Evolutionary conservation across 148 eudicot genomes (phyloP), one percentile per base, ranked within the genome.

Genomic region (Diospyros lotus): DNA sequence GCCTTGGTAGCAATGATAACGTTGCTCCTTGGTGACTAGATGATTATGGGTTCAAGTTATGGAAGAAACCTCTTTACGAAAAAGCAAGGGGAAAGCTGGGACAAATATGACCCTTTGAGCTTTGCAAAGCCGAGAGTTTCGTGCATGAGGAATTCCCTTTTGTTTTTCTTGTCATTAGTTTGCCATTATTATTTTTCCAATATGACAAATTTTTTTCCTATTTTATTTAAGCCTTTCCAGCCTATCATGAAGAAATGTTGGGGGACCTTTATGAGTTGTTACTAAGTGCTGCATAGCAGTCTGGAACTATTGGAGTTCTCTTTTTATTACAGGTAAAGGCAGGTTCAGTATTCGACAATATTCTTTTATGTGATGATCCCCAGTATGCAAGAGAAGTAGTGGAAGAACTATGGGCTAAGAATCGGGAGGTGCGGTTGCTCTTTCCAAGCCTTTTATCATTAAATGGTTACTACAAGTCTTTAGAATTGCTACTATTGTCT

Each of bases 321-420:
- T 66, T 28, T 66, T 55, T 45, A 53, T 60, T 84, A 60, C 87
- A 94, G 98, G 98, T 95, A 18, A 95, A 92, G 79, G 97, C 96
- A 42, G 98, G 98, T 64, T 87, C 97, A 4, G 89, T 93, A 42
- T 95, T 72, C 70, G 99, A 93, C 84, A 95, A 95, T 85, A 80
- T 95, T 72, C 79, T 95, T 79, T 83, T 93, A 46, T 90, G 94
- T 73, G 98, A 95, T 74, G 97, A 95, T 48, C 97, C 94, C 3
- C 87, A 87, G 17, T 95, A 95, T 71, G 99, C 99, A 50, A 93
- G 89, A 81, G 76, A 86, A 67, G 93, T 93, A 3, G 90, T 91
- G 66, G 79, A 89, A 42, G 99, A 92, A 58, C 71, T 92, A 68
- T 84, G 91, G 74, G 82, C 92, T 39, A 81, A 88, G 15, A 73